phyloP scores from a whole-genome alignment of 371 early-diverging fungal genomes.

The Mortierella sp. region DNA sequence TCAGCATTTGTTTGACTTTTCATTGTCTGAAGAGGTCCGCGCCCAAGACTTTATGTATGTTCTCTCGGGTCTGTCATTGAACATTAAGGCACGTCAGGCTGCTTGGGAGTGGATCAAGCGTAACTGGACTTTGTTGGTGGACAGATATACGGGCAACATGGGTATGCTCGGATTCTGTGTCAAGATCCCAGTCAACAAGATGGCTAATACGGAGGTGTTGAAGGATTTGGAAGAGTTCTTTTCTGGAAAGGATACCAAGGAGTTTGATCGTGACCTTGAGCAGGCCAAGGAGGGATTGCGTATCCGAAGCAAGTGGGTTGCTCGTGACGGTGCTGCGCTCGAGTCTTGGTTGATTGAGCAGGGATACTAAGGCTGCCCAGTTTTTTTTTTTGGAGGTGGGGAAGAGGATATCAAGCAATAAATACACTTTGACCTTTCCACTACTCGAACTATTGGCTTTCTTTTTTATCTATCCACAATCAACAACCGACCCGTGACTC shows the following conservation, averaged over 20 bases:
- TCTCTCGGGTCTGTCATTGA: conserved; percentile 67
- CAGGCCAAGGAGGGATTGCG: conserved; percentile 88
- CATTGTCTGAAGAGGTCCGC: conserved; percentile 73
- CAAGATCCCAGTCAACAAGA: conserved; percentile 71
- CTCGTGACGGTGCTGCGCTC: conserved; percentile 77
- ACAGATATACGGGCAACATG: conserved; percentile 76
- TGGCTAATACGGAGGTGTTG: conserved; percentile 68
- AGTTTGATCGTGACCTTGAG: conserved; percentile 75
- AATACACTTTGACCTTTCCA: too few species aligned
- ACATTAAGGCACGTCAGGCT: conserved; percentile 70
- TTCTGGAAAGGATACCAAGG: conserved; percentile 75
- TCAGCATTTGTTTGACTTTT: conserved; percentile 68
- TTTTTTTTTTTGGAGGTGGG: too few species aligned
- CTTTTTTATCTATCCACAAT: too few species aligned
- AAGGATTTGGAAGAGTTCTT: conserved; percentile 78
- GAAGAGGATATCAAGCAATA: too few species aligned
- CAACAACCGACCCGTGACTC: too few species aligned
- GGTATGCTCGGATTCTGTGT: conserved; percentile 78
- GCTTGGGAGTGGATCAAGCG: conserved; percentile 72
- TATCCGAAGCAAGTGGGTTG: conserved; percentile 80
- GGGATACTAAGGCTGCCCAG: too few species aligned
- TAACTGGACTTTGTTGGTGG: conserved; percentile 24
- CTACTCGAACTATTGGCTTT: too few species aligned
- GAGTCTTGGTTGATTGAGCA: conserved; percentile 68
- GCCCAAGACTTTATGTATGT: conserved; percentile 77